These are phyloP conservation scores for Neopestalotiopsis sp. DNA, from an alignment of 2,329 filamentous ascomycete genomes.

Conservation along the genomic window DNA sequence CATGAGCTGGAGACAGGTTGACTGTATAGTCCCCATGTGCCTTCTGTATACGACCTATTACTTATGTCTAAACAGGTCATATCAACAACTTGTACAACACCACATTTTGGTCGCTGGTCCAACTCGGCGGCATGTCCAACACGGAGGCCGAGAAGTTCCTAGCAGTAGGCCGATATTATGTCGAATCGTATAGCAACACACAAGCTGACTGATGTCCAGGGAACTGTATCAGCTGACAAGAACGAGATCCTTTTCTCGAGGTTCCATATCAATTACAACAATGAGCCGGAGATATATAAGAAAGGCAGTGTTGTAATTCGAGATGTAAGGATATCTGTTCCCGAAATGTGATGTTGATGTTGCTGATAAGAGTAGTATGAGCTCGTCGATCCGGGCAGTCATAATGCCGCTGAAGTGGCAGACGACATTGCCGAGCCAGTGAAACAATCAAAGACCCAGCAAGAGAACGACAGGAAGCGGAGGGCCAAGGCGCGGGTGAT, in stretches of 20 bases:
- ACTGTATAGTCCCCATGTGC: constrained; percentile 65
- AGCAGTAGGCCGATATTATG: constrained; percentile 56
- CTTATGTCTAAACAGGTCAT: constrained; percentile 64
- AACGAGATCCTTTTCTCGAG: constrained; percentile 92
- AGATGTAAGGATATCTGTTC: constrained; percentile 61
- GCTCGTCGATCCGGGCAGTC: constrained; percentile 63
- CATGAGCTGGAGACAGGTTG: constrained; percentile 94
- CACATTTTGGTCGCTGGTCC: constrained; percentile 89
- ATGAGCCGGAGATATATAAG: constrained; percentile 88
- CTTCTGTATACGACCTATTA: too few species aligned
- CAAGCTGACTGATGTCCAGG: constrained; percentile 53
- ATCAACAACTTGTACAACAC: constrained; percentile 99
- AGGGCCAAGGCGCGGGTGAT: constrained; percentile 81
- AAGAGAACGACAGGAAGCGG: constrained; percentile 82
- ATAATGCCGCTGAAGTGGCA: constrained; percentile 51
- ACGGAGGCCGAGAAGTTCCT: constrained; percentile 83
- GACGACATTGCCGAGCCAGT: constrained; percentile 58
- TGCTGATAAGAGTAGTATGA: constrained; percentile 63
- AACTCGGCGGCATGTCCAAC: constrained; percentile 75
- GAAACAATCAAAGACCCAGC: constrained; percentile 76
- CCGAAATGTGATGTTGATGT: constrained; percentile 14
- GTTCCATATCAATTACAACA: constrained; percentile 97
- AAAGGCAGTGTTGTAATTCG: constrained; percentile 92
- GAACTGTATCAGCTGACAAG: constrained; percentile 85
- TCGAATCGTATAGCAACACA: background rate